Evolutionary conservation across 2,329 filamentous ascomycete genomes (phyloP).

Genomic region (Didymella arachidicola): DNA sequence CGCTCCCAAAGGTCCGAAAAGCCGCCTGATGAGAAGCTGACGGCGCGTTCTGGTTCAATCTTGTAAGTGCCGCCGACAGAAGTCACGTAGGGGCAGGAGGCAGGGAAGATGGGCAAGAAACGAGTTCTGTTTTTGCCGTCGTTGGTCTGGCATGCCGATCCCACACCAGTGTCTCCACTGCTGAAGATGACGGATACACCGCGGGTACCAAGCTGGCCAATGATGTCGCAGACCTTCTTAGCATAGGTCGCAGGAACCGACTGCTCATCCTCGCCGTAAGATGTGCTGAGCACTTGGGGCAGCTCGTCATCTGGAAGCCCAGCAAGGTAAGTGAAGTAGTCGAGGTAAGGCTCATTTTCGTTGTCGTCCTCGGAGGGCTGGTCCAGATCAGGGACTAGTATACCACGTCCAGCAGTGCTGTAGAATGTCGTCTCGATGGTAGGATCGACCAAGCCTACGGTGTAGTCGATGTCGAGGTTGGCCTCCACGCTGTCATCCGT

Average conservation of each 20-base stretch:
- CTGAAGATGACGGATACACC: constrained; percentile 53
- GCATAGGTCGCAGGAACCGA: constrained; percentile 49
- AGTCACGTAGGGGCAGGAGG: constrained; percentile 58
- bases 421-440: constrained; percentile 55
- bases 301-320: constrained; percentile 45
- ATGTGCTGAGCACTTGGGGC: constrained; percentile 50
- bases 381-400: constrained; percentile 58
- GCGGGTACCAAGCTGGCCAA: constrained; percentile 51
- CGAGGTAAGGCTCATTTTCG: constrained; percentile 58
- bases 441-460: constrained; percentile 55
- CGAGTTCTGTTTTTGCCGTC: constrained; percentile 54
- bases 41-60: constrained; percentile 51
- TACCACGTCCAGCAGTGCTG: constrained; percentile 57
- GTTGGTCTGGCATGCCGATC: constrained; percentile 56
- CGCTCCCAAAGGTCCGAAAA: constrained; percentile 56
- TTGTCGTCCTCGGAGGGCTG: constrained; percentile 53
- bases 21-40: constrained; percentile 54
- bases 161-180: constrained; percentile 52
- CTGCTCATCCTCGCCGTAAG: constrained; percentile 53
- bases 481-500: constrained; percentile 56
- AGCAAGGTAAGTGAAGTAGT: constrained; percentile 50
- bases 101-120: constrained; percentile 57
- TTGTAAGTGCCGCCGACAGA: constrained; percentile 54
- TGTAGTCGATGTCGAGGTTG: constrained; percentile 61
- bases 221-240: constrained; percentile 50